These are phyloP conservation scores for Mrakia hoshinonis DNA, from an alignment of 768 basidiomycete genomes.

Conservation along the genomic window DNA sequence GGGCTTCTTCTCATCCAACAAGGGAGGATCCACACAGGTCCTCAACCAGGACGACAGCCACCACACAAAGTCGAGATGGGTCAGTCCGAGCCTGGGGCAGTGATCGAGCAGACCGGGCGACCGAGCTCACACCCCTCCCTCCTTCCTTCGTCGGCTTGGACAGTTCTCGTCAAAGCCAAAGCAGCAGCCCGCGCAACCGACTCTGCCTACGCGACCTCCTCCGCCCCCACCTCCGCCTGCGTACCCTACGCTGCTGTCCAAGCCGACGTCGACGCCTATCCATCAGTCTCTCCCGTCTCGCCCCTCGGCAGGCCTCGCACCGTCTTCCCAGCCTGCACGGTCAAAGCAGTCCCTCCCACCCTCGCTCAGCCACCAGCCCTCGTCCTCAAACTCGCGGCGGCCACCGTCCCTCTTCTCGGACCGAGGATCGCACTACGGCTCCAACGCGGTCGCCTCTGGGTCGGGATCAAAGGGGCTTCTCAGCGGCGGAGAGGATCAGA, in stretches of 20 bases:
- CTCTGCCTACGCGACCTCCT: neutral
- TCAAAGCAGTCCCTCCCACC: neutral
- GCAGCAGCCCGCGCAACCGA: neutral
- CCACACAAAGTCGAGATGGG: conserved; percentile 11
- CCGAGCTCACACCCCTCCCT: neutral
- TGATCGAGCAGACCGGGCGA: neutral
- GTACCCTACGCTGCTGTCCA: neutral
- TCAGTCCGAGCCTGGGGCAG: neutral
- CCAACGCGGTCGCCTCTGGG: conserved; percentile 6
- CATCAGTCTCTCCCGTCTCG: neutral
- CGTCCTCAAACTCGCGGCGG: neutral
- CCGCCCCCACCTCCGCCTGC: neutral
- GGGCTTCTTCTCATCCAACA: conserved; percentile 22
- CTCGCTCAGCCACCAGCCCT: neutral
- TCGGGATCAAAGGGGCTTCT: neutral
- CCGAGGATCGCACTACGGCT: neutral
- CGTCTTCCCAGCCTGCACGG: neutral
- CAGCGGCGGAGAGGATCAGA: neutral
- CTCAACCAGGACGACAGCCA: neutral
- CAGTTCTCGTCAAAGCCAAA: neutral
- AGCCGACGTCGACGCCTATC: neutral
- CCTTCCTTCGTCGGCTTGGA: neutral
- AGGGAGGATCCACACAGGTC: neutral
- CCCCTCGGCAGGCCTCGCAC: neutral
- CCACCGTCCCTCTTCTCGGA: neutral